Conservation (phyloP, 1,139 yeast species). For the Geotrichum citri-aurantii region DNA sequence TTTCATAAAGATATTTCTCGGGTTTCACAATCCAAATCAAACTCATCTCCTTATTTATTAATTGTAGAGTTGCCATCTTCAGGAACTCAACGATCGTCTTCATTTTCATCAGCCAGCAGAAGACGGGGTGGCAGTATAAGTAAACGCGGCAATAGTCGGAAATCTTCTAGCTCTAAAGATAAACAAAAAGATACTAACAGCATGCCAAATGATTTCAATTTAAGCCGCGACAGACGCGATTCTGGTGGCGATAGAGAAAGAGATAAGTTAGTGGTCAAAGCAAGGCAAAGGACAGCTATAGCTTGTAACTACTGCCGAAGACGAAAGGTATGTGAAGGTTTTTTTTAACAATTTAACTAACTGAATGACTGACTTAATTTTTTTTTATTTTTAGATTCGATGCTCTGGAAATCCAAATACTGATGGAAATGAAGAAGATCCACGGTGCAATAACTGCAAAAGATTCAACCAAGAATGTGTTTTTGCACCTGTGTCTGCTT, state of each 20-base stretch:
- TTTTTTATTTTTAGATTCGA: conserved; percentile 26
- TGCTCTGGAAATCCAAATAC: conserved; percentile 30
- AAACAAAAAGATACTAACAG: not conserved
- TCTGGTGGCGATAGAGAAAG: conserved; percentile 8
- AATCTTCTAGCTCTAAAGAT: not conserved
- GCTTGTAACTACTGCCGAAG: conserved; percentile 35
- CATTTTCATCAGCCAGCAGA: not conserved
- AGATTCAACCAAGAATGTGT: conserved; percentile 34
- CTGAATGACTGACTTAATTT: not conserved
- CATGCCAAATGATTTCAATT: not conserved
- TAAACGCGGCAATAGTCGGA: not conserved
- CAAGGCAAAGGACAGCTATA: conserved; percentile 31
- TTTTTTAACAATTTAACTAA: not conserved
- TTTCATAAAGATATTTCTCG: not conserved
- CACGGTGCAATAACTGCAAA: conserved; percentile 32
- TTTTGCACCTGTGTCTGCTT: conserved; percentile 34
- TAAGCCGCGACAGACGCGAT: conserved; percentile 1
- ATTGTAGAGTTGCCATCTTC: not conserved
- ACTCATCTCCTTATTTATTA: not conserved
- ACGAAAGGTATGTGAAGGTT: conserved; percentile 24
- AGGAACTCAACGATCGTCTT: not conserved
- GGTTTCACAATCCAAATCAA: not conserved
- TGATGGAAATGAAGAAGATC: conserved; percentile 18
- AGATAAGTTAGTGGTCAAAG: conserved; percentile 3
- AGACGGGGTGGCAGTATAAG: not conserved